A percentile compares a stretch with the other conserved stretches of the same genome.
These are phyloP conservation scores for Laetiporus sulphureus DNA, from an alignment of 1,284 basidiomycete species.

Conservation along the genomic window DNA sequence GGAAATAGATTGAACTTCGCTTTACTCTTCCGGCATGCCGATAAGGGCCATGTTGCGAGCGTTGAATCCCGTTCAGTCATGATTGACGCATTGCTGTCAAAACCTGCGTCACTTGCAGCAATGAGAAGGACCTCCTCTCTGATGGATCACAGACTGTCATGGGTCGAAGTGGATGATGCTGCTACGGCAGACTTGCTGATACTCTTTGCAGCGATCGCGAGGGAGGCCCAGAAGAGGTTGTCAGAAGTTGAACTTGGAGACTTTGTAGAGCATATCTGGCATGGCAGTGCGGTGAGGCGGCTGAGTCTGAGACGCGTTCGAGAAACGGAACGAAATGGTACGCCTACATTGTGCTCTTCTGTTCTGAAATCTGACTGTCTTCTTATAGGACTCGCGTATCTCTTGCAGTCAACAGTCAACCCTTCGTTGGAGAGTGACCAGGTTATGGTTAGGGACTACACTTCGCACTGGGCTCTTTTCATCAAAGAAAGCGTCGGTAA, in stretches of 20 bases:
- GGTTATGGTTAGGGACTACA: conserved; percentile 24
- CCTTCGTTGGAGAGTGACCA: too few relatives aligned
- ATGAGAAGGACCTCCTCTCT: conserved; percentile 32
- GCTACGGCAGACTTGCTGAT: conserved; percentile 7
- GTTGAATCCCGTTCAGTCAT: conserved; percentile 19
- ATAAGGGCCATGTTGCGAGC: conserved; percentile 18
- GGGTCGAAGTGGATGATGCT: background rate
- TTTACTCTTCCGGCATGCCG: conserved; percentile 38
- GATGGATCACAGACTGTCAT: conserved; percentile 32
- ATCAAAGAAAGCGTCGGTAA: conserved; percentile 3
- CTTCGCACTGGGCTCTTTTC: conserved; percentile 25
- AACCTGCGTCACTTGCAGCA: conserved; percentile 18
- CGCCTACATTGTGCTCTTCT: too few relatives aligned
- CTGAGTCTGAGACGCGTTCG: too few relatives aligned
- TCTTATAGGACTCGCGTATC: too few relatives aligned
- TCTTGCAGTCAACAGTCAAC: too few relatives aligned
- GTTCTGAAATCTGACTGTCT: too few relatives aligned
- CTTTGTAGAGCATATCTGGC: conserved; percentile 5
- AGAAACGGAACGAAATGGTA: too few relatives aligned
- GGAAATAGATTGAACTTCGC: conserved; percentile 40
- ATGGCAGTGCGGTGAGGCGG: too few relatives aligned
- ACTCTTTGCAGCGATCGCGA: conserved; percentile 11
- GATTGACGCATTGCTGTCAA: conserved; percentile 25
- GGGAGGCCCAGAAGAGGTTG: background rate
- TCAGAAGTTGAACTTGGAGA: background rate